Base-by-base conservation (phyloP, 2,329 filamentous ascomycete genomes). In the Capronia americana region DNA sequence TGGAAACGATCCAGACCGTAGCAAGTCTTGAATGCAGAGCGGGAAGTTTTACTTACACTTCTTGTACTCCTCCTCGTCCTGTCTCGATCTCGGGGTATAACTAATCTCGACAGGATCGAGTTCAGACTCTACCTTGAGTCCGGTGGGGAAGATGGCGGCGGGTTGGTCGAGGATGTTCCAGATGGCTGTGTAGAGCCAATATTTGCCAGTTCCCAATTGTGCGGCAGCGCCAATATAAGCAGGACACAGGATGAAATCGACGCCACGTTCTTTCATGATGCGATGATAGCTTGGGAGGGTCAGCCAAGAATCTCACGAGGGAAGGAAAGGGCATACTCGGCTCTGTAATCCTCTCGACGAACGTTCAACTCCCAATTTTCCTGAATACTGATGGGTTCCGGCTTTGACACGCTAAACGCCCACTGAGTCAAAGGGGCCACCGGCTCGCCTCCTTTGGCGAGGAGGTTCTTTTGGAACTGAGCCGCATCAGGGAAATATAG, bases 161-260 rank as follows among this genome's bases (percentile, higher is more conserved):
- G 88, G 87, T 74, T 90, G 90, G 74, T 91, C 88, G 0, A 91
- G 81, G 50, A 91, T 72, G 73, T 91, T 92, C 87, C 88, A 91
- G 67, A 88, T 84, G 0, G 84, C 79, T 0, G 87, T 90, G 70
- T 91, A 92, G 1, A 83, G 83, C 87, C 88, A 91, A 68, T 86
- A 86, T 48, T 76, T 80, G 74, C 88, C 72, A 64, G 80, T 76
- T 68, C 86, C 75, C 66, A 87, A 80, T 68, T 84, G 76, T 1
- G 82, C 84, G 3, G 71, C 70, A 8, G 64, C 64, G 3, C 2
- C 83, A 83, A 87, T 87, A 90, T 69, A 85, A 85, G 50, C 76
- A 79, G 75, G 89, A 71, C 66, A 80, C 75, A 70, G 86, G 75
- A 69, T 87, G 80, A 79, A 76, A 10, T 79, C 68, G 2, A 79